Evolutionary conservation across 495 filamentous ascomycete genomes (phyloP).

Genomic region (Parathielavia hyrcaniae): DNA sequence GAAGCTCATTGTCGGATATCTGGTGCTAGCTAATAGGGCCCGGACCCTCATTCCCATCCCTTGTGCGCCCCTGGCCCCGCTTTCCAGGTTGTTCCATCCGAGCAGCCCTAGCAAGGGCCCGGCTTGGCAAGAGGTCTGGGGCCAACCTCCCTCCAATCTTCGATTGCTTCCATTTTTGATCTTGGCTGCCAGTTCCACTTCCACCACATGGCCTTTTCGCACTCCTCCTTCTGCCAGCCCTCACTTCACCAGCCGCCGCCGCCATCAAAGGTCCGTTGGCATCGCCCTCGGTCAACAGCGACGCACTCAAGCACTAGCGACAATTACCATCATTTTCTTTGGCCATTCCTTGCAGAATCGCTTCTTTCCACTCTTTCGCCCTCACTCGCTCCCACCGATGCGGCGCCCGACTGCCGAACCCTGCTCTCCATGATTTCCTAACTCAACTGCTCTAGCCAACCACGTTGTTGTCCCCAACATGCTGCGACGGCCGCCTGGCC

Average conservation of each 20-base stretch:
- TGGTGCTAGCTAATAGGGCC: no score
- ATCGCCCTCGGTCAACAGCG: not conserved
- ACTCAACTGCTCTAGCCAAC: conserved; percentile 21
- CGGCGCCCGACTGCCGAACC: conserved; percentile 9
- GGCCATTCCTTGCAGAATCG: not conserved
- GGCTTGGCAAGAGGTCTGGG: conserved; percentile 10
- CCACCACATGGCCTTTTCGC: conserved; percentile 21
- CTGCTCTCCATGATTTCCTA: conserved; percentile 23
- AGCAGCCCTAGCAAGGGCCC: not conserved
- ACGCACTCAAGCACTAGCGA: not conserved
- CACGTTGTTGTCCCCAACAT: conserved; percentile 46
- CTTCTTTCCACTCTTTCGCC: not conserved
- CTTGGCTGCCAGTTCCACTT: conserved; percentile 9
- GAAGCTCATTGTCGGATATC: no score
- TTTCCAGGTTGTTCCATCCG: conserved; percentile 6
- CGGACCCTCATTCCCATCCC: no score
- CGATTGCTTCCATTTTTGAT: conserved; percentile 31
- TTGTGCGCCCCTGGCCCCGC: conserved; percentile 1
- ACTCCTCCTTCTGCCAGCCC: conserved; percentile 3
- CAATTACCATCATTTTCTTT: not conserved
- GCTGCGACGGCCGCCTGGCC: conserved; percentile 52
- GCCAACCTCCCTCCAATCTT: conserved; percentile 22
- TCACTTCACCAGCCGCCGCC: not conserved
- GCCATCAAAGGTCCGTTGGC: not conserved
- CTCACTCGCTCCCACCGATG: conserved; percentile 4